These are phyloP conservation scores for Hydrangea macrophylla DNA, from an alignment of 148 eudicot species.

Conservation along the genomic window DNA sequence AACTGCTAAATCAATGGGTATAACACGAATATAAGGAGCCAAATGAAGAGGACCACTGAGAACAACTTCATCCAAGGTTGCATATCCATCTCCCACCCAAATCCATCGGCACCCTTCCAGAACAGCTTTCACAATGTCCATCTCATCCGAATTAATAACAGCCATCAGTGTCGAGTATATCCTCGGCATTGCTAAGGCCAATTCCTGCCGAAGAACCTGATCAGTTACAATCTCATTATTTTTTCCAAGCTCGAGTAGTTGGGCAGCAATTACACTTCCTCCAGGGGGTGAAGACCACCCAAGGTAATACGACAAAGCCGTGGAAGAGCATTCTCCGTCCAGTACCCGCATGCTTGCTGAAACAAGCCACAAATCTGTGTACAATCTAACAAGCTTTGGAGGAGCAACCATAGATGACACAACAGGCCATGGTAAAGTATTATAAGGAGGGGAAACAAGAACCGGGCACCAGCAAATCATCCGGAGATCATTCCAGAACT, in stretches of 20 bases:
- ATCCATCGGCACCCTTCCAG: slow-evolving; percentile 96
- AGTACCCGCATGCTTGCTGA: slow-evolving; percentile 97
- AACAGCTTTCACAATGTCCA: slow-evolving; percentile 91
- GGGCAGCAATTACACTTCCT: slow-evolving; percentile 98
- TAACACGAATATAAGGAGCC: slow-evolving; percentile 96
- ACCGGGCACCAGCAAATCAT: slow-evolving; percentile 95
- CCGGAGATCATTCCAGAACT: slow-evolving; percentile 91
- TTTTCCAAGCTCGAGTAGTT: slow-evolving; percentile 98
- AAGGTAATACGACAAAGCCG: slow-evolving; percentile 72
- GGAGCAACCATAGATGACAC: slow-evolving; percentile 86
- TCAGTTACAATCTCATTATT: slow-evolving; percentile 83
- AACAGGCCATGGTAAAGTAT: slow-evolving; percentile 89
- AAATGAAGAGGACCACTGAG: slow-evolving; percentile 93
- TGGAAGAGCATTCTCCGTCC: slow-evolving; percentile 91
- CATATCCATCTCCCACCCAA: slow-evolving; percentile 99
- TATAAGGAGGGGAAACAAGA: slow-evolving; percentile 71
- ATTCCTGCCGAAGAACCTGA: slow-evolving; percentile 73
- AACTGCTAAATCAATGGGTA: slow-evolving; percentile 93
- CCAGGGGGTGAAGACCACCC: slow-evolving; percentile 96
- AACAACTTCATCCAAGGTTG: slow-evolving; percentile 88
- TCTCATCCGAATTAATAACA: slow-evolving; percentile 79
- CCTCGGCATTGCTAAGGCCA: slow-evolving; percentile 93
- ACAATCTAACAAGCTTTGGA: slow-evolving; percentile 81
- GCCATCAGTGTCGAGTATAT: slow-evolving; percentile 72
- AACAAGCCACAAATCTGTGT: slow-evolving; percentile 88